These are phyloP conservation scores for Elymus sibiricus DNA, from an alignment of 176 grass and related monocot genomes.

Conservation along the genomic window DNA sequence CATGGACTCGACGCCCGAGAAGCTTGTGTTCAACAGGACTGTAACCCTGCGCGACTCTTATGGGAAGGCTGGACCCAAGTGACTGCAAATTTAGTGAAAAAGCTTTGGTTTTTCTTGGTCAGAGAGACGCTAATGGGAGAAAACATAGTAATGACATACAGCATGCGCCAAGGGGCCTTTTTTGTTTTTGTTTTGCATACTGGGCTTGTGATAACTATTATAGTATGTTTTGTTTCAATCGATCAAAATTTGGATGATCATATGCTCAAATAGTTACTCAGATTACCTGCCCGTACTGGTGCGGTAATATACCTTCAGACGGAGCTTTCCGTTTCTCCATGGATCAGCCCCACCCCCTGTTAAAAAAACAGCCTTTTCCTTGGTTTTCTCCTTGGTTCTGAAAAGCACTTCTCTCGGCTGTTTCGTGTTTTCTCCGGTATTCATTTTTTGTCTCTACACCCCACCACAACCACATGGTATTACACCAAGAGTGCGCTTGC, in stretches of 20 bases:
- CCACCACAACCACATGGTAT: no score
- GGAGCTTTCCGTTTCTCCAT: no score
- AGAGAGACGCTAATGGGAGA: background rate
- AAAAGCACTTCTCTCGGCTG: no score
- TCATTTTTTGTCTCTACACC: no score
- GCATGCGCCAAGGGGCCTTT: background rate
- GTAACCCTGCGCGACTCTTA: constrained; percentile 89
- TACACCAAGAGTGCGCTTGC: no score
- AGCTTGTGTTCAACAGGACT: constrained; percentile 86
- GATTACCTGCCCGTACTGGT: background rate
- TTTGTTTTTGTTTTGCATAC: background rate
- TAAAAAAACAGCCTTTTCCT: no score
- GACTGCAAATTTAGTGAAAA: background rate
- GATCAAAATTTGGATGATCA: background rate
- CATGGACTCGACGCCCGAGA: constrained; percentile 48
- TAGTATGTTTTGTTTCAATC: background rate
- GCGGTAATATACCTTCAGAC: no score
- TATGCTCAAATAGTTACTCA: no score
- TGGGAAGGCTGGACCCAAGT: constrained; percentile 53
- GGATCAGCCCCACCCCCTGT: no score
- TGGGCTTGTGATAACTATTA: background rate
- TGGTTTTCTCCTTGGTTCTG: no score
- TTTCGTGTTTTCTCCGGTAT: no score
- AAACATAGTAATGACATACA: background rate
- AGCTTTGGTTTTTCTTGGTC: background rate